A percentile compares a stretch with the other conserved stretches of the same genome.
phyloP scores from a whole-genome alignment of 2,329 filamentous ascomycete genomes.

The Clarireedia homoeocarpa region DNA sequence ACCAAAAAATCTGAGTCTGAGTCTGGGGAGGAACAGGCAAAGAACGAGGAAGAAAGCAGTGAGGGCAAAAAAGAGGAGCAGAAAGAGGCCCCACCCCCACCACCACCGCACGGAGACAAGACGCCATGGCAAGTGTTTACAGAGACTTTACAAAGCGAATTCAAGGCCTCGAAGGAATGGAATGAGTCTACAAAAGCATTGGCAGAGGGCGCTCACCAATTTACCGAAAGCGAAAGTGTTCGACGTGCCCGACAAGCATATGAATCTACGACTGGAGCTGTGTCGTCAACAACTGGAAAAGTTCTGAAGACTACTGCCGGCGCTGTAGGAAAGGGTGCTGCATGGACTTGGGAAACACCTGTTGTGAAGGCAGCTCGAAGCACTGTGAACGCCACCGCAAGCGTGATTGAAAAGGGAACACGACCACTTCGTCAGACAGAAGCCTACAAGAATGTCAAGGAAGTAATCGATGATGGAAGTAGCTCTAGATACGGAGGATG shows the following conservation, averaged over 20 bases:
- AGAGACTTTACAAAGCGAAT: slow-evolving; percentile 89
- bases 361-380: slow-evolving; percentile 87
- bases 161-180: slow-evolving; percentile 97
- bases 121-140: slow-evolving; percentile 98
- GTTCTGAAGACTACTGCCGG: slow-evolving; percentile 81
- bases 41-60: slow-evolving; percentile 24
- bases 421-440: slow-evolving; percentile 90
- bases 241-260: slow-evolving; percentile 81
- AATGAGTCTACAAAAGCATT: slow-evolving; percentile 97
- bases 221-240: slow-evolving; percentile 87
- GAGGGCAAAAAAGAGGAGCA: slow-evolving; percentile 30
- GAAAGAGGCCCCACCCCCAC: slow-evolving; percentile 59
- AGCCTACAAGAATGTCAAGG: slow-evolving; percentile 88
- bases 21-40: slow-evolving; percentile 19
- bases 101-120: slow-evolving; percentile 96
- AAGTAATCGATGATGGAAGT: slow-evolving; percentile 94
- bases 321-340: slow-evolving; percentile 80
- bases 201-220: slow-evolving; percentile 79
- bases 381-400: slow-evolving; percentile 77
- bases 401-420: slow-evolving; percentile 88
- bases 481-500: slow-evolving; percentile 94
- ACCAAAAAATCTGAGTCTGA: slow-evolving; percentile 17
- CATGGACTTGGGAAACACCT: slow-evolving; percentile 95
- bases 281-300: slow-evolving; percentile 68
- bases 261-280: slow-evolving; percentile 75